phyloP scores from a whole-genome alignment of 176 grass and related monocot genomes.

The Ensete glaucum region DNA sequence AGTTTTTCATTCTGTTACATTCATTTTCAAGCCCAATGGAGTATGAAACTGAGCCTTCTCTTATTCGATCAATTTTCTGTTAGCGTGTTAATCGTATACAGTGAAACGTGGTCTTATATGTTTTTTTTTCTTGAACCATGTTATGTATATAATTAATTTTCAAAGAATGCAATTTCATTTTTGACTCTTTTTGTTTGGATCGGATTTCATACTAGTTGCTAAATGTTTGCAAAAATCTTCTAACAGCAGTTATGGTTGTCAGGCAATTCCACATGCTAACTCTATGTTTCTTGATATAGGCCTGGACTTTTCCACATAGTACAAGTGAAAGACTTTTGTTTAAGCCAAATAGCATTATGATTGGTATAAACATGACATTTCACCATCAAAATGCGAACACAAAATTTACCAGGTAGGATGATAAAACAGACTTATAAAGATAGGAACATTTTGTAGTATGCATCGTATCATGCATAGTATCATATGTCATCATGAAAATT shows the following conservation, averaged over 20 bases:
- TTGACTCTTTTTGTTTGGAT: background rate
- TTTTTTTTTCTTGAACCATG: background rate
- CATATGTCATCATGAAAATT: no score
- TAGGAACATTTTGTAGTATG: background rate
- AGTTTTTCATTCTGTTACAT: background rate
- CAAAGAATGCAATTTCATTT: background rate
- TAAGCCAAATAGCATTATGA: background rate
- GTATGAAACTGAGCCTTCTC: background rate
- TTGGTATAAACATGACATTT: background rate
- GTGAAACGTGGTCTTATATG: background rate
- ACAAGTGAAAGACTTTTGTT: background rate
- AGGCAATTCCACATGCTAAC: background rate
- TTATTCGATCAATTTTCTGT: background rate
- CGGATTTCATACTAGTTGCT: background rate
- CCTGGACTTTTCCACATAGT: background rate
- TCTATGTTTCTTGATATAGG: background rate
- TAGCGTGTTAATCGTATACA: background rate
- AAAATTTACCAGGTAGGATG: background rate
- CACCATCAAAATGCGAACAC: background rate
- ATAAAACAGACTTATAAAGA: background rate
- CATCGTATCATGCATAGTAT: background rate
- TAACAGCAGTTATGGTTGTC: background rate
- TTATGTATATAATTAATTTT: background rate
- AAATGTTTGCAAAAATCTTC: background rate
- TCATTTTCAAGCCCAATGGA: background rate